Base-by-base conservation (phyloP, 2,329 filamentous ascomycete species). In the Raffaelea ambrosiae region DNA sequence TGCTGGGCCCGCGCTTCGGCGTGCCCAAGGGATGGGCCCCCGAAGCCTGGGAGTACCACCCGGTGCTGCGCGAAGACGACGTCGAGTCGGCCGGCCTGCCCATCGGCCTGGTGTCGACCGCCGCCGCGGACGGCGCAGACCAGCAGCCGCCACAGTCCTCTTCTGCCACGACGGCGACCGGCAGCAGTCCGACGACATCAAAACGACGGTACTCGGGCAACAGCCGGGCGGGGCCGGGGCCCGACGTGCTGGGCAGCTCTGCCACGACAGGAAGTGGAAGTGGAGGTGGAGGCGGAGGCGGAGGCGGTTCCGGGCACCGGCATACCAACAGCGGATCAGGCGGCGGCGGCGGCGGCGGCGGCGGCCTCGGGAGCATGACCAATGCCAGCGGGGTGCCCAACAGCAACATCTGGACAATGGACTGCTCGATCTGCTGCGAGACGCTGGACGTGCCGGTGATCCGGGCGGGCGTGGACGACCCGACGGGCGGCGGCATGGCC, bases 371-470 rank as follows among this genome's bases (percentile, higher is more conserved):
- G 43, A 59, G 65, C 53, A 51, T 69, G 53, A 60, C 67, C 35
- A 55, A 59, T 42, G 63, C 65, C 22, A 31, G 57, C 61, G 14
- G 13, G 7, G 35, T 38, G 14, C 35, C 35, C 44, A 66, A 66
- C 26, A 47, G 59, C 18, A 48, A 54, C 57, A 44, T 62, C 13
- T 67, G 76, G 41, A 79, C 63, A 1, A 93, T 95, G 51, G 90
- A 97, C 67, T 98, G 93, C 65, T 88, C 90, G 18, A 96, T 98
- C 55, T 98, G 93, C 63, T 86, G 91, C 66, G 89, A 95, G 66
- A 76, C 86, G 41, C 81, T 98, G 18, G 88, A 96, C 62, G 88
- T 97, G 2, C 88, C 89, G 0, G 83, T 97, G 20, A 68, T 95
- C 29, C 74, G 74, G 44, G 73, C 76, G 1, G 76, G 74, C 10